Evolutionary conservation across 495 filamentous ascomycete species (phyloP).

Genomic region (Sporormia fimetaria): DNA sequence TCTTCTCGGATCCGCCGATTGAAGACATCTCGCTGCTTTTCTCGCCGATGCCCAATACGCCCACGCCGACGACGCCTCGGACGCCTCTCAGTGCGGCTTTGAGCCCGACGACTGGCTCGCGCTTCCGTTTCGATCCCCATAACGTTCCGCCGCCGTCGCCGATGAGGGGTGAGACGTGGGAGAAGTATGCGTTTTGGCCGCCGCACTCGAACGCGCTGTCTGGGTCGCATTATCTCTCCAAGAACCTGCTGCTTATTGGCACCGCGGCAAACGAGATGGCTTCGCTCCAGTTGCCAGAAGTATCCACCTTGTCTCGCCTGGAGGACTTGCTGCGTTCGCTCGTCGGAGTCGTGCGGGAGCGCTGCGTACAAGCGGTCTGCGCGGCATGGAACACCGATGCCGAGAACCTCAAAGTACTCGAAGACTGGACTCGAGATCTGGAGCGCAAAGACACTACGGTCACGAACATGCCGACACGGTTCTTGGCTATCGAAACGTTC

Average conservation of each 20-base stretch:
- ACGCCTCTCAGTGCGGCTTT: slow-evolving; percentile 29
- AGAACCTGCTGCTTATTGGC: slow-evolving; percentile 68
- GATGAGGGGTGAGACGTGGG: slow-evolving; percentile 68
- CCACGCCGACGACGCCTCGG: slow-evolving; percentile 59
- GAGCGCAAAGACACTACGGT: slow-evolving; percentile 66
- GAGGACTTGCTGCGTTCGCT: slow-evolving; percentile 45
- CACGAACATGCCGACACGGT: slow-evolving; percentile 79
- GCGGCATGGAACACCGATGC: slow-evolving; percentile 81
- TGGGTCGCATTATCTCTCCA: slow-evolving; percentile 72
- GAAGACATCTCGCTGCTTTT: slow-evolving; percentile 81
- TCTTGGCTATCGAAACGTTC: slow-evolving; percentile 65
- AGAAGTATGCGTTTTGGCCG: slow-evolving; percentile 95
- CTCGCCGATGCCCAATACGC: slow-evolving; percentile 64
- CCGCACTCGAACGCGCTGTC: slow-evolving; percentile 83
- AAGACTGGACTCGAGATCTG: slow-evolving; percentile 75
- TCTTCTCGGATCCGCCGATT: slow-evolving; percentile 82
- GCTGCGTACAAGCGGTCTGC: slow-evolving; percentile 67
- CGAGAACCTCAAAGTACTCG: slow-evolving; percentile 75
- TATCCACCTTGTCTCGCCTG: slow-evolving; percentile 34
- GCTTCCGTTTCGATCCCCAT: slow-evolving; percentile 66
- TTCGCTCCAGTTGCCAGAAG: slow-evolving; percentile 48
- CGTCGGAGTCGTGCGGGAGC: slow-evolving; percentile 68
- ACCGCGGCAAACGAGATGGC: slow-evolving; percentile 81
- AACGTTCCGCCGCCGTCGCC: slow-evolving; percentile 69
- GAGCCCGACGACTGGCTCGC: slow-evolving; percentile 41